Conservation (phyloP, 2,329 filamentous ascomycete species). For the Westerdykella sp. region DNA sequence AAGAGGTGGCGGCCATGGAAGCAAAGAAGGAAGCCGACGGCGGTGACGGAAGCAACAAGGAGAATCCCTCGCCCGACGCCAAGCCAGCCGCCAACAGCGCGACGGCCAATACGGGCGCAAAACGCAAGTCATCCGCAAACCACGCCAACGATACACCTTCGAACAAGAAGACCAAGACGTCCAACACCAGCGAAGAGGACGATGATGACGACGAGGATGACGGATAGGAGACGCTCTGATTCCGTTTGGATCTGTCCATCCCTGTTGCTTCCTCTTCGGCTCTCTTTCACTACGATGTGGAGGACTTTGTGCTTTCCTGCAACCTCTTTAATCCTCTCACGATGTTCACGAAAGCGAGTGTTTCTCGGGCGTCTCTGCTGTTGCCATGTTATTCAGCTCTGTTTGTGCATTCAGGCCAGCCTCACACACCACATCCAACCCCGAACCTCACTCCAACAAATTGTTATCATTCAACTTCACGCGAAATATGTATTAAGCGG, state of each 20-base stretch:
- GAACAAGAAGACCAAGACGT: conserved; percentile 48
- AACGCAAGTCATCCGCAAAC: conserved; percentile 25
- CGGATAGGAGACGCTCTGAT: conserved; percentile 39
- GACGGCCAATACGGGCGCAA: conserved; percentile 15
- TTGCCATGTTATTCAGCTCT: conserved; percentile 27
- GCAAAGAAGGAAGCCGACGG: conserved; percentile 22
- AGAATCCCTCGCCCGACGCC: conserved; percentile 28
- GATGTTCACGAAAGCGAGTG: conserved; percentile 35
- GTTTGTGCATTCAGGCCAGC: conserved; percentile 11
- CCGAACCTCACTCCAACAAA: conserved; percentile 17
- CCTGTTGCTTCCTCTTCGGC: conserved; percentile 5
- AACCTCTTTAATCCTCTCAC: conserved; percentile 23
- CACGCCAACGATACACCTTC: conserved; percentile 28
- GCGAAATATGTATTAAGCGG: conserved; percentile 14
- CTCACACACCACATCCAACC: too few species aligned
- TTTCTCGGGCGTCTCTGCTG: conserved; percentile 24
- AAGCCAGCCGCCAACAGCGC: conserved; percentile 18
- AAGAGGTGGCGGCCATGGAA: conserved; percentile 89
- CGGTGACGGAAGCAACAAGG: conserved; percentile 35
- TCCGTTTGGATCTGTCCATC: conserved; percentile 6
- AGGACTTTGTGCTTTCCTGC: conserved; percentile 7
- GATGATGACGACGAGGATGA: conserved; percentile 48
- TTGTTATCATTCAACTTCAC: conserved; percentile 15
- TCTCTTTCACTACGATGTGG: conserved; percentile 17
- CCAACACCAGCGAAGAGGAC: conserved; percentile 48